phyloP scores from a whole-genome alignment of 73 alveolate species.

The Symbiodinium natans region DNA sequence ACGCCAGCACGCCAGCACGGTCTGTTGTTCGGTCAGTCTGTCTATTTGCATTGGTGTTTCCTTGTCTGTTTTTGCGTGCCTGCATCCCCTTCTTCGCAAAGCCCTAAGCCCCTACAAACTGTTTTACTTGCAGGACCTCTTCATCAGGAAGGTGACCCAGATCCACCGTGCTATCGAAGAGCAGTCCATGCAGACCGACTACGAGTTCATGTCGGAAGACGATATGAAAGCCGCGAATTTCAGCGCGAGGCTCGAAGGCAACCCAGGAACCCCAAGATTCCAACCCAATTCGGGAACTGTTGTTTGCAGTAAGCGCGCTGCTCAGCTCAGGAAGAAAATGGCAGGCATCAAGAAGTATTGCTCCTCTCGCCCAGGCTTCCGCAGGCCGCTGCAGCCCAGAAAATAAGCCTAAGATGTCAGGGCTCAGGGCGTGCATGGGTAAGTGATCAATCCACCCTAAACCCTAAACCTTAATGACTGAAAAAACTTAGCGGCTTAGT shows the following conservation, averaged over 20 bases:
- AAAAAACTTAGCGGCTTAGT: no score
- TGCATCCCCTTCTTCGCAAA: no score
- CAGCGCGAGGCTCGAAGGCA: neutral
- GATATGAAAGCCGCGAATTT: slow-evolving; percentile 1
- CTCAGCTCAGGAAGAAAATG: neutral
- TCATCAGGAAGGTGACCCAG: neutral
- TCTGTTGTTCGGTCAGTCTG: no score
- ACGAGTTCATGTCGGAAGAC: neutral
- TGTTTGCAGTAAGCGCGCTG: neutral
- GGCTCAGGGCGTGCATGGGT: no score
- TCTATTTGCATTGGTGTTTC: no score
- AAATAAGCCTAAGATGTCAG: no score
- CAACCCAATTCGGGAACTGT: no score
- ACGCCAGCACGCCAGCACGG: no score
- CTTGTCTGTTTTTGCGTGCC: no score
- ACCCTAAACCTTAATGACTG: no score
- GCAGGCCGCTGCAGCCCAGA: neutral
- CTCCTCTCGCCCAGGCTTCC: neutral
- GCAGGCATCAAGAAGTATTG: slow-evolving; percentile 1
- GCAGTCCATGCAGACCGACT: neutral
- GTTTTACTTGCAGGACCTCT: slow-evolving; percentile 15
- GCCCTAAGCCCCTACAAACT: neutral
- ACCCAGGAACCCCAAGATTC: neutral
- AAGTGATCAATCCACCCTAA: no score
- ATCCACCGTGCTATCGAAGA: slow-evolving; percentile 5